These are phyloP conservation scores for Volutella citrinella DNA, from an alignment of 2,329 filamentous ascomycete species.

Conservation along the genomic window DNA sequence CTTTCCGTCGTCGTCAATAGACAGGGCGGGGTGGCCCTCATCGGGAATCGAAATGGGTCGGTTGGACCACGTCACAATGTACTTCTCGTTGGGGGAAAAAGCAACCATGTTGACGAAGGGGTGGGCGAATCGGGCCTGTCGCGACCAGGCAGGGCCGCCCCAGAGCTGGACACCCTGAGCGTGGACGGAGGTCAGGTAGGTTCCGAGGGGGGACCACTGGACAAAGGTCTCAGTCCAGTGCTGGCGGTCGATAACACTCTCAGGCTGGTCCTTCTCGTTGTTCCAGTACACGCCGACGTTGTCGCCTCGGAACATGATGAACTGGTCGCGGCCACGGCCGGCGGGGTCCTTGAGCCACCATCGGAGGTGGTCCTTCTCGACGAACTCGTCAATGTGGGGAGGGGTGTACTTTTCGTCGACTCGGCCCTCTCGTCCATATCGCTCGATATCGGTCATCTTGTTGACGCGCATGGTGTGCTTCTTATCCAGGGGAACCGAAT, in stretches of 20 bases:
- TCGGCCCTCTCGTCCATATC: constrained; percentile 89
- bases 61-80: constrained; percentile 95
- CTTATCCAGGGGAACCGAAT: constrained; percentile 88
- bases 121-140: constrained; percentile 91
- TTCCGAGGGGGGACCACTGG: constrained; percentile 95
- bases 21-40: constrained; percentile 76
- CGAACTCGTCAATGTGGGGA: constrained; percentile 79
- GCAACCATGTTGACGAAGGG: constrained; percentile 94
- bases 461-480: constrained; percentile 94
- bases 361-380: constrained; percentile 89
- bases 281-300: constrained; percentile 97
- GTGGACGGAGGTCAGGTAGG: constrained; percentile 92
- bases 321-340: constrained; percentile 85
- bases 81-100: constrained; percentile 91
- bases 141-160: constrained; percentile 86
- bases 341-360: constrained; percentile 85
- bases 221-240: constrained; percentile 99
- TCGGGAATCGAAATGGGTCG: constrained; percentile 90
- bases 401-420: constrained; percentile 87
- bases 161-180: constrained; percentile 95
- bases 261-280: constrained; percentile 87
- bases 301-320: constrained; percentile 90
- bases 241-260: constrained; percentile 84
- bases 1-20: constrained; percentile 94
- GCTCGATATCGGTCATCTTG: constrained; percentile 97